phyloP scores from a whole-genome alignment of 805 yeast genomes.

The Saccharomycopsis selenospora region DNA sequence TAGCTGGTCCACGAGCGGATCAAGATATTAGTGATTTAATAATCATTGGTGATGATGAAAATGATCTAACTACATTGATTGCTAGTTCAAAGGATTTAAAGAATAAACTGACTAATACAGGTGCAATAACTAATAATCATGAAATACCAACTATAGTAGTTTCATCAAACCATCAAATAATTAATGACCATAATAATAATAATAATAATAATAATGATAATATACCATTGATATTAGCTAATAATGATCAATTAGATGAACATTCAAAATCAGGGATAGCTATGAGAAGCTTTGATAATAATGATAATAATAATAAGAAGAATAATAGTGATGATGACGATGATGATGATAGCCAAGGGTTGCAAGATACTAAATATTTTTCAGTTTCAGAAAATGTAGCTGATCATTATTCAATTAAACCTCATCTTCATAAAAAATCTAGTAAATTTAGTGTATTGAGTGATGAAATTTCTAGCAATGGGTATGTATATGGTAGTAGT shows the following conservation, averaged over 20 bases:
- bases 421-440: background rate
- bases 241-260: background rate
- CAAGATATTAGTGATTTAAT: background rate
- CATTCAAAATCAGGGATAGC: background rate
- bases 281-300: too few species aligned
- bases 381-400: background rate
- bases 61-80: background rate
- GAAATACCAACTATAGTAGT: background rate
- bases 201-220: background rate
- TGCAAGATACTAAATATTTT: background rate
- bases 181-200: too few species aligned
- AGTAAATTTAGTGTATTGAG: background rate
- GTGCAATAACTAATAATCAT: background rate
- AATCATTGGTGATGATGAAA: background rate
- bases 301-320: background rate
- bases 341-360: background rate
- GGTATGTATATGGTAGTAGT: too few species aligned
- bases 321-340: background rate
- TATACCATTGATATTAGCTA: background rate
- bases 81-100: background rate
- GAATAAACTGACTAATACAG: background rate
- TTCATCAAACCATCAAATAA: too few species aligned
- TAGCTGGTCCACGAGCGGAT: constrained; percentile 23
- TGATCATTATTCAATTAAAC: background rate
- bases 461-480: background rate